phyloP scores from a whole-genome alignment of 1,284 basidiomycete genomes.

The Tylopilus sp. region DNA sequence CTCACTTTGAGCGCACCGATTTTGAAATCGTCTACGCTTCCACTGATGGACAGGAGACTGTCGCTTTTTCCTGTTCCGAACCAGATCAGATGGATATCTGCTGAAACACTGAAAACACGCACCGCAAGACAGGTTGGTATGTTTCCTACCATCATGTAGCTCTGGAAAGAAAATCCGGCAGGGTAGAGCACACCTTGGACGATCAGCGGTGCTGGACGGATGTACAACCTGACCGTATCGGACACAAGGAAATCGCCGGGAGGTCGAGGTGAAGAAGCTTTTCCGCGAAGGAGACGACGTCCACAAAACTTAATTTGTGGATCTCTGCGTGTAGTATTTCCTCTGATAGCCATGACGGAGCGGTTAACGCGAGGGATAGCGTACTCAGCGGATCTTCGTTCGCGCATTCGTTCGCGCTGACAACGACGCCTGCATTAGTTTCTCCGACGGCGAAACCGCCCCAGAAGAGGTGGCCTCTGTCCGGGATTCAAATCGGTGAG shows the following conservation, averaged over 20 bases:
- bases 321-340: slow-evolving; percentile 9
- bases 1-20: slow-evolving; percentile 9
- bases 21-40: slow-evolving; percentile 2
- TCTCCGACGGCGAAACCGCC: slow-evolving; percentile 6
- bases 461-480: slow-evolving; percentile 6
- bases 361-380: too few species aligned
- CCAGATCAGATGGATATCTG: background rate
- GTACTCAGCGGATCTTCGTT: slow-evolving; percentile 4
- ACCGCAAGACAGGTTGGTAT: slow-evolving; percentile 4
- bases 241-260: slow-evolving; percentile 11
- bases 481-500: background rate
- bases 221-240: slow-evolving; percentile 1
- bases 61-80: background rate
- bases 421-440: background rate
- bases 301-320: slow-evolving; percentile 8
- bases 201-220: background rate
- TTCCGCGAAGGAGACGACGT: slow-evolving; percentile 9
- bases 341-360: background rate
- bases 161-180: slow-evolving; percentile 8
- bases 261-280: slow-evolving; percentile 5
- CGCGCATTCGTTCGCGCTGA: slow-evolving; percentile 11
- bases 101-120: background rate
- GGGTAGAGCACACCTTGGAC: slow-evolving; percentile 6
- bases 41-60: slow-evolving; percentile 3
- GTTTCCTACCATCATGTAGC: slow-evolving; percentile 9